Evolutionary conservation across 768 basidiomycete genomes (phyloP), one percentile per base, ranked within the genome.

Genomic region (Chalciporus chontae): DNA sequence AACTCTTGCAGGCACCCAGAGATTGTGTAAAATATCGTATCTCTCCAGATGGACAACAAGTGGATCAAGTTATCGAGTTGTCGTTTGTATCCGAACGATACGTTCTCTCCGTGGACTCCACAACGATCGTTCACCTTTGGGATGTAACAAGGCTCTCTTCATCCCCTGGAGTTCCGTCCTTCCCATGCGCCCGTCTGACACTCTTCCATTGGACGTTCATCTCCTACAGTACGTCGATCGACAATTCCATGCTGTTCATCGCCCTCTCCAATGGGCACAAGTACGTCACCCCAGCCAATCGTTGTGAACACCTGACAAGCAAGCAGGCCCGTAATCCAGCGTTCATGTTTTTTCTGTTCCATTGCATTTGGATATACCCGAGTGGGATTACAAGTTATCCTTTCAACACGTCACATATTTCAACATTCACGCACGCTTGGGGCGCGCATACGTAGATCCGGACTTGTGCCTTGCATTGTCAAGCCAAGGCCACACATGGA

Each of bases 391-490:
- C 38, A 45, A 19, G 9, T 15, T 45, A 10, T 44, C 40, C 17
- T 55, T 57, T 32, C 21, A 43, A 7, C 24, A 40, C 11, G 15
- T 42, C 3, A 42, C 52, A 8, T 41, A 57, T 26, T 38, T 60
- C 26, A 24, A 50, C 46, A 37, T 52, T 7, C 17, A 19, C 3
- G 3, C 13, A 9, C 29, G 29, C 29, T 13, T 3, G 29, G 29
- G 29, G 3, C 34, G 8, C 14, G 63, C 64, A 45, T 61, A 65
- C 14, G 64, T 79, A 34, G 64, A 73, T 15, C 62, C 65, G 3
- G 45, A 50, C 4, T 54, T 59, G 15, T 54, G 64, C 18, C 61
- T 71, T 7, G 51, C 71, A 17, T 63, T 69, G 3, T 65, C 72
- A 19, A 34, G 46, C 24, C 65, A 69, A 0, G 64, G 53, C 8